Evolutionary conservation across 169 alveolate genomes (phyloP), one percentile per base, ranked within the genome.

Genomic region (Plasmodium coatneyi): DNA sequence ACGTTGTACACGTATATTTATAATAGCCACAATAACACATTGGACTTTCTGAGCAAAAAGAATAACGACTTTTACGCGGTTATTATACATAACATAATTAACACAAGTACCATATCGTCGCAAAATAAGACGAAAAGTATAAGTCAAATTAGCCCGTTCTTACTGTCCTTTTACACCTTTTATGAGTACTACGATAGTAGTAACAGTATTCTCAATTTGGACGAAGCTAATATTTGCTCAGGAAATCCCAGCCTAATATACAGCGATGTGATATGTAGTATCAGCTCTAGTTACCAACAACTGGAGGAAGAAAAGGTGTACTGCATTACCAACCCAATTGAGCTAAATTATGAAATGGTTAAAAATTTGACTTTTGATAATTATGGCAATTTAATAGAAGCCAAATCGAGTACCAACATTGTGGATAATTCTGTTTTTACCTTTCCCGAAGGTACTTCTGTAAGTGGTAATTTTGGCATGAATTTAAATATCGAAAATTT

Each of bases 1-100:
- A 99, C 98, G 3, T 98, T 97, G 92, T 98, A 98, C 92, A 97
- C 98, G 84, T 96, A 96, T 60, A 91, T 96, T 56, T 93, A 96
- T 72, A 93, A 95, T 78, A 92, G 97, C 39, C 94, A 95, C 87
- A 96, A 96, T 56, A 92, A 92, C 34, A 80, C 96, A 30, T 92
- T 92, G 32, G 97, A 96, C 71, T 92, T 95, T 84, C 82, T 96
- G 49, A 95, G 95, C 60, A 84, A 95, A n/a, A 82, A 70, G 9
- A 82, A 96, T 74, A 80, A 84, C 46, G 95, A 93, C 83, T 79
- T 90, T 28, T 95, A 66, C 82, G 87, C 79, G 49, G 78, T 25
- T 74, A 81, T 70, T 71, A 93, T 54, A 25, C 84, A 72, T 84
- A 79, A 92, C 83, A 84, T 54, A 32, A 78, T 80, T 74, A 83